These are phyloP conservation scores for Ceratocystis variospora DNA, from an alignment of 2,329 filamentous ascomycete genomes.

Conservation along the genomic window DNA sequence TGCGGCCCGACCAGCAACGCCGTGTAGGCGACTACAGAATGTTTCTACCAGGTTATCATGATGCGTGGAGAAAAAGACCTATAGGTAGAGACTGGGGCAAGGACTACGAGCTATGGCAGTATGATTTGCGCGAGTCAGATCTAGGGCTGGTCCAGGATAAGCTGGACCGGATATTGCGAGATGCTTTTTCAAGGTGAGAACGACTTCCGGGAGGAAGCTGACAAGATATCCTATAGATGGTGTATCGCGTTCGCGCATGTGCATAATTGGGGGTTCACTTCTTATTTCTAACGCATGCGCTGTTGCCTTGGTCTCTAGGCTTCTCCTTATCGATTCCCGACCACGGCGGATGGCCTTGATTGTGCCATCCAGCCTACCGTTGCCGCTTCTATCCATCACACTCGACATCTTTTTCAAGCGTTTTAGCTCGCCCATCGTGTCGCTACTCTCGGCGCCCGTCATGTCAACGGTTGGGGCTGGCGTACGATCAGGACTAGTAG, in stretches of 20 bases:
- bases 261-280: not conserved
- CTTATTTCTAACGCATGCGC: not conserved
- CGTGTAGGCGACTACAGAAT: slow-evolving; percentile 69
- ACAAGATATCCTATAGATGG: slow-evolving; percentile 22
- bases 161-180: slow-evolving; percentile 67
- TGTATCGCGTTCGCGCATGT: not conserved
- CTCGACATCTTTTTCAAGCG: slow-evolving; percentile 67
- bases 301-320: slow-evolving; percentile 29
- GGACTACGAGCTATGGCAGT: slow-evolving; percentile 62
- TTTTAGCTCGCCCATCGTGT: slow-evolving; percentile 68
- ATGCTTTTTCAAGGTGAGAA: slow-evolving; percentile 62
- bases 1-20: slow-evolving; percentile 61
- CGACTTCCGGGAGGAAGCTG: slow-evolving; percentile 26
- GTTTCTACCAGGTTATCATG: slow-evolving; percentile 44
- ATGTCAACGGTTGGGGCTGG: slow-evolving; percentile 67
- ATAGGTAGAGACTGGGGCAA: slow-evolving; percentile 44
- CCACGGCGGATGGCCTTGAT: slow-evolving; percentile 61
- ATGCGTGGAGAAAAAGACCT: slow-evolving; percentile 35
- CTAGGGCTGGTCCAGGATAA: slow-evolving; percentile 73
- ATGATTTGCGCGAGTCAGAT: slow-evolving; percentile 59
- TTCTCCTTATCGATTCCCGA: slow-evolving; percentile 58
- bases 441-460: slow-evolving; percentile 63
- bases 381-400: slow-evolving; percentile 60
- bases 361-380: slow-evolving; percentile 62
- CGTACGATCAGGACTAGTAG: slow-evolving; percentile 67